Percentiles rank a stretch among this genome's conserved stretches.
Conservation (phyloP, 495 filamentous ascomycete species). For the Penicillium tannophilum region DNA sequence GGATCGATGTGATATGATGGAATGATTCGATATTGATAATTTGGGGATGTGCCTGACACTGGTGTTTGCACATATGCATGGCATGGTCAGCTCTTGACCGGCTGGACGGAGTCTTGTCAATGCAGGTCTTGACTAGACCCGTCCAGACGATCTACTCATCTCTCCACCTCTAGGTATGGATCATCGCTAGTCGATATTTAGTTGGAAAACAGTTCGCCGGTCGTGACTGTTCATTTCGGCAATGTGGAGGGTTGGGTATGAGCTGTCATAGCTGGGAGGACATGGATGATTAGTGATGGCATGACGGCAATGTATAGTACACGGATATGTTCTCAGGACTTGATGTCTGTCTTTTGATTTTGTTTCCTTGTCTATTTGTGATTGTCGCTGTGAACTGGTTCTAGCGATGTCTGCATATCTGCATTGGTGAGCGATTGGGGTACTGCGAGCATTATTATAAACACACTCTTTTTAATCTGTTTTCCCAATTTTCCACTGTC, state of each 20-base stretch:
- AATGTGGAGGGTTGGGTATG: background rate
- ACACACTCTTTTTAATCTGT: background rate
- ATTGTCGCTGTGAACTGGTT: slow-evolving; percentile 1
- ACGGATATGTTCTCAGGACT: background rate
- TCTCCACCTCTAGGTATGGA: background rate
- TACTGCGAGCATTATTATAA: slow-evolving; percentile 4
- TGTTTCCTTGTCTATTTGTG: background rate
- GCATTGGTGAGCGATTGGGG: slow-evolving; percentile 5
- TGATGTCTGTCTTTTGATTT: background rate
- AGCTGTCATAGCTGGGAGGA: background rate
- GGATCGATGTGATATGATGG: background rate
- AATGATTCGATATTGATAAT: background rate
- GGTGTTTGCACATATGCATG: background rate
- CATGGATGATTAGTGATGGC: slow-evolving; percentile 1
- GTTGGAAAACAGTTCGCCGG: background rate
- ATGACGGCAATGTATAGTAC: slow-evolving; percentile 10
- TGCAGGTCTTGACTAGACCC: background rate
- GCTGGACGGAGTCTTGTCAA: background rate
- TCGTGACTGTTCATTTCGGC: background rate
- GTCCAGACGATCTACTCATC: background rate
- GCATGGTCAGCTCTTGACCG: background rate
- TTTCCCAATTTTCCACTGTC: background rate
- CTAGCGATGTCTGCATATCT: slow-evolving; percentile 4
- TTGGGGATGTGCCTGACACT: background rate
- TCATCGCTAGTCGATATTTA: background rate